Conservation (phyloP, 371 early-diverging fungal genomes). For the Circinella umbellata region DNA sequence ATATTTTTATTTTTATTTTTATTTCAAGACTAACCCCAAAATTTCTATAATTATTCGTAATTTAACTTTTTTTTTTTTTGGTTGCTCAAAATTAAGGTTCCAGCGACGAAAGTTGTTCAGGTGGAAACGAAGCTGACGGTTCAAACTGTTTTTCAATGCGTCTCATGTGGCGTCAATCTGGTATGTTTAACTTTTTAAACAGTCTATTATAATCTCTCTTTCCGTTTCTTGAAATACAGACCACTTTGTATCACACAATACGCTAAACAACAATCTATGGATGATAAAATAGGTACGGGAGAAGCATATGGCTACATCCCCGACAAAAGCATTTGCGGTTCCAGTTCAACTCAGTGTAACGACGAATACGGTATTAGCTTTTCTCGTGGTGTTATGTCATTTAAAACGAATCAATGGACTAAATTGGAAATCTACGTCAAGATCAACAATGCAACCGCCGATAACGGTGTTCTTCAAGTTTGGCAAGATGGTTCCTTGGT, state of each 20-base stretch:
- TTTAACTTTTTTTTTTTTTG: no score
- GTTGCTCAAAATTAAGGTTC: constrained; percentile 23
- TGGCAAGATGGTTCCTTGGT: constrained; percentile 48
- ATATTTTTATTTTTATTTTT: neutral
- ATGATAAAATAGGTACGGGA: constrained; percentile 20
- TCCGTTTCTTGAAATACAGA: no score
- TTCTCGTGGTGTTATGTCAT: constrained; percentile 51
- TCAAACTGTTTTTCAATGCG: constrained; percentile 51
- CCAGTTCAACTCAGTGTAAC: constrained; percentile 40
- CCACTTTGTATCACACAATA: neutral
- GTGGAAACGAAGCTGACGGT: constrained; percentile 50
- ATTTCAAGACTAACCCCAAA: no score
- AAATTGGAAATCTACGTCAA: constrained; percentile 50
- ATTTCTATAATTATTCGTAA: no score
- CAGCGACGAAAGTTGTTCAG: constrained; percentile 51
- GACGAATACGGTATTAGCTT: constrained; percentile 56
- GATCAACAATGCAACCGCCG: constrained; percentile 42
- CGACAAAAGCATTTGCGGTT: constrained; percentile 37
- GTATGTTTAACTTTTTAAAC: constrained; percentile 22
- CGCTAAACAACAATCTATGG: neutral
- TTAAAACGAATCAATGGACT: constrained; percentile 43
- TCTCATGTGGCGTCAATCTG: constrained; percentile 58
- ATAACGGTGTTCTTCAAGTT: constrained; percentile 48
- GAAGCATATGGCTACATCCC: constrained; percentile 59
- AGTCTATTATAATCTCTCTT: no score